Base-by-base conservation (phyloP, 2,329 filamentous ascomycete species). In the Botryosphaeria dothidea region DNA sequence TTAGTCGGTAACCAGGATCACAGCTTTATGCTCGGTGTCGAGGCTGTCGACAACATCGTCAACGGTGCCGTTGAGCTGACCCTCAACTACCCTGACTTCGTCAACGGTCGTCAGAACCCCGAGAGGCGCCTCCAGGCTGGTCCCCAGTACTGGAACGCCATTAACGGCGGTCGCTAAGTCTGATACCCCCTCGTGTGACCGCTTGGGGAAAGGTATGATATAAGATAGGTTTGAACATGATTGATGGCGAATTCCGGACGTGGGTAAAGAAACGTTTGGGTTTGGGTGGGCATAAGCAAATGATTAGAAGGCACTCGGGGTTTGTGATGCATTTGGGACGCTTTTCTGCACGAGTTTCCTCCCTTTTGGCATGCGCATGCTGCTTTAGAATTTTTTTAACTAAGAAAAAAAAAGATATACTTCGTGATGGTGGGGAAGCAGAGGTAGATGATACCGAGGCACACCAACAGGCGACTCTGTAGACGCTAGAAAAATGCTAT, bases 1-100 rank as follows among this genome's bases (percentile, higher is more conserved):
- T n/a, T n/a, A n/a, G n/a, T n/a, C n/a, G n/a, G n/a, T n/a, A n/a
- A n/a, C n/a, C n/a, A n/a, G n/a, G n/a, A n/a, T n/a, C n/a, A 34
- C 29, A 52, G 49, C 27, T 97, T 97, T 81, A 97, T 97, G 93
- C 85, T 97, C 68, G 93, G 93, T 77, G 93, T 97, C 21, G 93
- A 97, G 82, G 93, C 93, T 56, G 93, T 88, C 43, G 93, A 97
- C 82, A 88, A 92, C 82, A 92, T 97, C 75, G 87, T 93, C 80
- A 93, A 90, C 79, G 93, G 93, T 70, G 90, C 92, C 41, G 91
- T 93, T 51, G 93, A 97, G 85, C 83, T 97, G 75, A 97, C 93
- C 34, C 87, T 97, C 77, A 97, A 97, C 86, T 95, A 97, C 84
- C 93, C 93, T 66, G 93, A 97, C 82, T 96, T 97, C 76, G 93